phyloP scores from a whole-genome alignment of 805 yeast genomes.

The Ogataea nonfermentans region DNA sequence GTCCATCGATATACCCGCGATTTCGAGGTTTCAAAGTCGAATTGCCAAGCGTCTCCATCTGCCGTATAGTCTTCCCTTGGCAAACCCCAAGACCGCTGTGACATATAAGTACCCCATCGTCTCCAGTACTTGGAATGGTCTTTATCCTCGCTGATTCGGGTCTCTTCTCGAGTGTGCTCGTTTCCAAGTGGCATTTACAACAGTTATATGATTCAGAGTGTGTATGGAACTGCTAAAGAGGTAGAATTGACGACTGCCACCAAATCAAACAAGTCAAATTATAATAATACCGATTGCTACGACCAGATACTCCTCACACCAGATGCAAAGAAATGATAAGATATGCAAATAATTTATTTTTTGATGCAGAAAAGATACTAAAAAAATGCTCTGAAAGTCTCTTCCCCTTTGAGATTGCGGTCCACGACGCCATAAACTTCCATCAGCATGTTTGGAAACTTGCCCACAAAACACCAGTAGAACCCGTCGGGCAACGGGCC shows the following conservation, averaged over 20 bases:
- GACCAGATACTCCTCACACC: constrained; percentile 4
- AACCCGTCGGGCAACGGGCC: constrained; percentile 85
- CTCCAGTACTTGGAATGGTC: constrained; percentile 60
- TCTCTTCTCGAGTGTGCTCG: constrained; percentile 34
- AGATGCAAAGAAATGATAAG: constrained; percentile 1
- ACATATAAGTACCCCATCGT: constrained; percentile 88
- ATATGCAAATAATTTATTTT: constrained; percentile 2
- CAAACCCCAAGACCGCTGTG: constrained; percentile 86
- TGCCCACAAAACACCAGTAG: constrained; percentile 65
- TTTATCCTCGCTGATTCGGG: constrained; percentile 41
- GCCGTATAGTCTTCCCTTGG: constrained; percentile 86
- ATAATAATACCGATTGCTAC: constrained; percentile 1
- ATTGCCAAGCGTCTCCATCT: constrained; percentile 90
- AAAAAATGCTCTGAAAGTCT: constrained; percentile 48
- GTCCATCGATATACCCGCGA: constrained; percentile 91
- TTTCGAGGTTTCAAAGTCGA: constrained; percentile 81
- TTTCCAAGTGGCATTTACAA: constrained; percentile 24
- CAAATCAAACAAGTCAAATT: constrained; percentile 3
- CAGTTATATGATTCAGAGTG: not conserved
- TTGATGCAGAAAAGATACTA: constrained; percentile 9
- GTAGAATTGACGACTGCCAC: not conserved
- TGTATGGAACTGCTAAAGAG: not conserved
- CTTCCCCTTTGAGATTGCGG: constrained; percentile 60
- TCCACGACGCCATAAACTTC: constrained; percentile 64
- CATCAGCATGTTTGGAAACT: constrained; percentile 80